These are phyloP conservation scores for Aristolochia californica DNA, from an alignment of 164 flowering plant species.

Conservation along the genomic window DNA sequence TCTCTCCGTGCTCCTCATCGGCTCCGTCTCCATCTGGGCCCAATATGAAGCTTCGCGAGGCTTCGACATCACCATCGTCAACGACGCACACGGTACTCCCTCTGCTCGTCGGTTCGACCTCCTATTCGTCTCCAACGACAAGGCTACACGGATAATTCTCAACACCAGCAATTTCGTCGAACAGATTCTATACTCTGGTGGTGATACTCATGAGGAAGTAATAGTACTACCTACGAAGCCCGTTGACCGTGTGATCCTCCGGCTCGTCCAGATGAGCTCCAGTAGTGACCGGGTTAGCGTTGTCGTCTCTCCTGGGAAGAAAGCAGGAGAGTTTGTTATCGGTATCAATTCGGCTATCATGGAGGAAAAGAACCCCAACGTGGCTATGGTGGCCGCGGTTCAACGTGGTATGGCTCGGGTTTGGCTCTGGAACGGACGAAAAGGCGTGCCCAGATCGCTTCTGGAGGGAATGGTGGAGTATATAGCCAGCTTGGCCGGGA, in stretches of 20 bases:
- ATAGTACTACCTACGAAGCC: constrained; percentile 14
- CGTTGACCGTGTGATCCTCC: constrained; percentile 21
- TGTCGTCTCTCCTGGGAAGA: neutral
- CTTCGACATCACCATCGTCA: constrained; percentile 28
- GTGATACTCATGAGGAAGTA: too few relatives aligned
- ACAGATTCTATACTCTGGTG: constrained; percentile 22
- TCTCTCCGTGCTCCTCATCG: constrained; percentile 15
- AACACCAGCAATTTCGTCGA: constrained; percentile 25
- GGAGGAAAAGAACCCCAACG: constrained; percentile 10
- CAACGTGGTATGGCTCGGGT: constrained; percentile 35
- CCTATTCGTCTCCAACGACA: constrained; percentile 40
- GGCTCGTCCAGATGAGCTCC: constrained; percentile 14
- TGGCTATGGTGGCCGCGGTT: constrained; percentile 19
- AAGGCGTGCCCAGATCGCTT: constrained; percentile 21
- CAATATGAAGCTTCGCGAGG: constrained; percentile 51
- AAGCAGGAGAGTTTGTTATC: constrained; percentile 15
- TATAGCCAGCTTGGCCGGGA: constrained; percentile 18
- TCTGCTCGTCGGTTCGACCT: constrained; percentile 27
- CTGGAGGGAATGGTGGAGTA: constrained; percentile 43
- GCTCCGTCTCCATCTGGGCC: constrained; percentile 38
- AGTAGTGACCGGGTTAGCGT: constrained; percentile 3
- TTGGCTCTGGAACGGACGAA: constrained; percentile 32
- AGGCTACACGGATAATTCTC: constrained; percentile 31
- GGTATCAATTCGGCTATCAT: constrained; percentile 18
- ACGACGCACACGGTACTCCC: constrained; percentile 19